Conservation (phyloP, 768 basidiomycete species). For the Mycena haematopus region DNA sequence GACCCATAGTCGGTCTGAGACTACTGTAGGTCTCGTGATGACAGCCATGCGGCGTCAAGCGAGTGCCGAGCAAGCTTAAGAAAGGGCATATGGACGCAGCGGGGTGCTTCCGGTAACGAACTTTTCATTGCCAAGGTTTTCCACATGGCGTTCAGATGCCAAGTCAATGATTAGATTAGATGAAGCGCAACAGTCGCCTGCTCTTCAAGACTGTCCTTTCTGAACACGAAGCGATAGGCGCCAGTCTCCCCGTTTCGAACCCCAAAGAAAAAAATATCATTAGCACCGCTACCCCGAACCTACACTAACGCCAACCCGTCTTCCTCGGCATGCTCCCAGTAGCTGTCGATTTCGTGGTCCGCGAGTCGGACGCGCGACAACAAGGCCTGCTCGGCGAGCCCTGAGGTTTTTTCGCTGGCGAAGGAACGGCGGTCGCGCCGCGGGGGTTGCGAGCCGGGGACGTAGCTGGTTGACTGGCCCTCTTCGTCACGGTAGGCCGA, state of each 20-base stretch:
- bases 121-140: too few relatives aligned
- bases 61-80: too few relatives aligned
- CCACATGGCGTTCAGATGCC: too few relatives aligned
- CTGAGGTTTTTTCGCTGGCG: neutral
- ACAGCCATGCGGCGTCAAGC: too few relatives aligned
- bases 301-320: conserved; percentile 15
- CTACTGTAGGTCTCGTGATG: too few relatives aligned
- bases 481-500: neutral
- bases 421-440: neutral
- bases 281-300: neutral
- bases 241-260: neutral
- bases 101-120: too few relatives aligned
- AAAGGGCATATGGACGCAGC: too few relatives aligned
- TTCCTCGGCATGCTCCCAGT: neutral
- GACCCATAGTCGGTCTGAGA: too few relatives aligned
- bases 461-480: neutral
- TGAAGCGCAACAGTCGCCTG: too few relatives aligned
- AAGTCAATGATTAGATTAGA: too few relatives aligned
- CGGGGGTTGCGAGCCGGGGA: neutral
- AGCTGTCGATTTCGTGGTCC: neutral
- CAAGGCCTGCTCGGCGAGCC: neutral
- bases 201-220: too few relatives aligned
- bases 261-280: neutral
- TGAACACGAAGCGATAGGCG: too few relatives aligned
- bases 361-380: neutral